Percentiles rank a stretch among this genome's conserved stretches.
Conservation (phyloP, 2,329 filamentous ascomycete genomes). For the Colletotrichum aenigma region DNA sequence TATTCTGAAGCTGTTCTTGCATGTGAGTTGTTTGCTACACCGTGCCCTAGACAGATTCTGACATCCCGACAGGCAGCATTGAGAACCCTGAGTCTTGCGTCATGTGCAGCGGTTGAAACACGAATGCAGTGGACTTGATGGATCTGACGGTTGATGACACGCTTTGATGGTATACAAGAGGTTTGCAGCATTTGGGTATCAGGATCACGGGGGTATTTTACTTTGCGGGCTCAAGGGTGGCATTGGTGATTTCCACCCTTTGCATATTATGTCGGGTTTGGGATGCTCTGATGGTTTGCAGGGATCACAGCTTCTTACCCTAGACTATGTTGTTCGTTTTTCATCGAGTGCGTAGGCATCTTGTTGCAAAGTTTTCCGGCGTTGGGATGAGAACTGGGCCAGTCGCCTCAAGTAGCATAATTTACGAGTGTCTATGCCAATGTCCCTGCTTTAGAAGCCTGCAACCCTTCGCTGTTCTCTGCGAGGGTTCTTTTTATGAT, state of each 20-base stretch:
- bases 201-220: background rate
- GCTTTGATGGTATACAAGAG: conserved; percentile 12
- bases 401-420: background rate
- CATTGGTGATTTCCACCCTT: background rate
- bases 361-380: background rate
- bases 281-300: background rate
- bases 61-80: conserved; percentile 73
- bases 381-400: background rate
- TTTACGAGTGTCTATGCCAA: background rate
- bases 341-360: background rate
- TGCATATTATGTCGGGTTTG: background rate
- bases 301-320: background rate
- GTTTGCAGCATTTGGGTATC: conserved; percentile 4
- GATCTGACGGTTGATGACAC: conserved; percentile 21
- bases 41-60: conserved; percentile 24
- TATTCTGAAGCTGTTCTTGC: conserved; percentile 91
- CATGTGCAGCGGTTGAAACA: conserved; percentile 90
- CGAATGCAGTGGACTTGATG: background rate
- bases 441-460: background rate
- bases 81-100: conserved; percentile 94
- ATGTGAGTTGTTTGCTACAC: conserved; percentile 62
- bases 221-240: conserved; percentile 8
- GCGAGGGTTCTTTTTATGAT: background rate
- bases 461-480: background rate
- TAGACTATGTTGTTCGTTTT: background rate